Evolutionary conservation across 257 asterid species (phyloP), one percentile per base, ranked within the genome.

Genomic region (Solanum okadae): DNA sequence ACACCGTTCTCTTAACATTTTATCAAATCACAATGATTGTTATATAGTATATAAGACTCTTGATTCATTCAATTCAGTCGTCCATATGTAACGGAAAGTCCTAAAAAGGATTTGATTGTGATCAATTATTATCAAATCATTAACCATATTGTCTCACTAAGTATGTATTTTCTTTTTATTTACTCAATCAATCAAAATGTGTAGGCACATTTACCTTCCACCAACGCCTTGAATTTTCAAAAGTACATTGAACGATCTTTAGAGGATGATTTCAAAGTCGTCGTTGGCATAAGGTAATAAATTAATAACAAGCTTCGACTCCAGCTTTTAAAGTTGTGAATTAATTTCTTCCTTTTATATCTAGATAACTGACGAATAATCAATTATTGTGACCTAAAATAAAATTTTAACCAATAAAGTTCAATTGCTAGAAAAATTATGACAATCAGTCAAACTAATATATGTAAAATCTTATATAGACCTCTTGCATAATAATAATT

Each of bases 121-220:
- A 31, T 2, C 2, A 34, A 83, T n/a, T 1, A 18, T n/a, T 5
- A 14, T 25, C 35, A 20, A 72, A 72, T 3, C 16, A 34, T 73
- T 34, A 73, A 73, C 1, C 10, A 5, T 10, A 35, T 14, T 22
- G 22, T 75, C 56, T 37, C 83, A 12, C 56, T 37, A 76, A 11
- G 42, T 76, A 40, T 77, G 14, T 23, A 4, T 40, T 40, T 14
- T 11, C 35, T 11, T 13, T n/a, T 77, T n/a, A 35, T 52, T 25
- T 38, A 15, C 33, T 29, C 25, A 8, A 63, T n/a, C 31, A 27
- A 25, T 67, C 18, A 25, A 77, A 38, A 87, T 87, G 61, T 35
- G 72, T 89, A 95, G 98, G 95, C 97, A 83, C 98, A 96, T 91
- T 90, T 96, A 56, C 93, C 98, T 33, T 87, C 95, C 37, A 93